Percentiles rank a stretch among this genome's conserved stretches.
phyloP scores from a whole-genome alignment of 805 yeast genomes.

The Starmerella ratchasimensis region DNA sequence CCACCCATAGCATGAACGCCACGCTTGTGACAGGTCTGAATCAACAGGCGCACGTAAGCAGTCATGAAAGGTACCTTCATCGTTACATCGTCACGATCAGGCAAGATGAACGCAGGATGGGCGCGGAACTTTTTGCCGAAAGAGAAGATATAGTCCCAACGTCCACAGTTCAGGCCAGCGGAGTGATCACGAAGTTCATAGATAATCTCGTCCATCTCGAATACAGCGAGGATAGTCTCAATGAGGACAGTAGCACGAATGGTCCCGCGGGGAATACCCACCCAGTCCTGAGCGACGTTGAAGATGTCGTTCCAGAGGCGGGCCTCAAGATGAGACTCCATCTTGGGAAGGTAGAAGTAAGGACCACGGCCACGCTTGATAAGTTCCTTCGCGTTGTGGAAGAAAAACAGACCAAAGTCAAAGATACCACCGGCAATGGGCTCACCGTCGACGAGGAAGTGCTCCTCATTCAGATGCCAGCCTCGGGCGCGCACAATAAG shows the following conservation, averaged over 20 bases:
- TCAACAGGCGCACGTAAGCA: conserved; percentile 48
- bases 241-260: conserved; percentile 59
- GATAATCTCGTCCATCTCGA: conserved; percentile 68
- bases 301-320: conserved; percentile 63
- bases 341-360: conserved; percentile 59
- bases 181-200: conserved; percentile 59
- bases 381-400: conserved; percentile 51
- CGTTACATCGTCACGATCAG: conserved; percentile 57
- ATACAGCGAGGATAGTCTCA: conserved; percentile 60
- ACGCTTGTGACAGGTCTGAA: conserved; percentile 55
- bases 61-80: conserved; percentile 61
- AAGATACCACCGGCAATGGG: conserved; percentile 53
- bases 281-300: conserved; percentile 49
- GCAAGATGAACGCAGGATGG: conserved; percentile 48
- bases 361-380: conserved; percentile 50
- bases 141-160: conserved; percentile 67
- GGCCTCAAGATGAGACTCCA: conserved; percentile 67
- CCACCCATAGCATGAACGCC: conserved; percentile 70
- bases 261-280: conserved; percentile 52
- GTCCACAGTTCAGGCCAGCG: conserved; percentile 61
- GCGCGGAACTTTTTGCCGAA: conserved; percentile 52
- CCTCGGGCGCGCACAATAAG: conserved; percentile 47
- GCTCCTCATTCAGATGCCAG: conserved; percentile 60
- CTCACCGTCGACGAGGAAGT: conserved; percentile 51
- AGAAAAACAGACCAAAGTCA: conserved; percentile 59